phyloP scores from a whole-genome alignment of 164 flowering plant species.

The Malania oleifera region DNA sequence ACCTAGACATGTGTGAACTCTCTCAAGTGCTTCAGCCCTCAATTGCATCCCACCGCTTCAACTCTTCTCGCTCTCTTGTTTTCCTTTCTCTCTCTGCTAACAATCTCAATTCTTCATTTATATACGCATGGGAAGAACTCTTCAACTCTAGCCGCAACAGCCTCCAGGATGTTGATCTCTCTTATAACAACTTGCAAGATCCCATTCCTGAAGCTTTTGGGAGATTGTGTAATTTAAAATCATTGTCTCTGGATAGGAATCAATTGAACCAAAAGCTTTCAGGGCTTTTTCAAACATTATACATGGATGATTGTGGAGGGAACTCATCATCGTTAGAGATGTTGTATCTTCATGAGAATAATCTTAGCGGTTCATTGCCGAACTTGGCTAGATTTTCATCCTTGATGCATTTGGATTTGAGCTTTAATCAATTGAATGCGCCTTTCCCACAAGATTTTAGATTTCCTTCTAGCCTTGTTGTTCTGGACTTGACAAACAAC shows the following conservation, averaged over 20 bases:
- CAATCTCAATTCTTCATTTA: neutral
- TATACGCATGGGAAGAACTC: conserved; percentile 9
- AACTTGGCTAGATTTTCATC: conserved; percentile 12
- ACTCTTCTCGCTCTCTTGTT: conserved; percentile 1
- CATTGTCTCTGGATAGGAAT: conserved; percentile 5
- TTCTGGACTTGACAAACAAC: neutral
- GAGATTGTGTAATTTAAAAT: conserved; percentile 7
- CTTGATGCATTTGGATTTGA: conserved; percentile 6
- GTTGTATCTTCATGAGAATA: conserved; percentile 5
- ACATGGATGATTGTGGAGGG: neutral
- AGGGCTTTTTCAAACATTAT: neutral
- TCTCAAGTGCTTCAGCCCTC: neutral
- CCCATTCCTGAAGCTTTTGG: conserved; percentile 11
- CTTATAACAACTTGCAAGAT: conserved; percentile 5
- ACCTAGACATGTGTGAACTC: conserved; percentile 3
- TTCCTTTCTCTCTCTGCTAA: conserved; percentile 2
- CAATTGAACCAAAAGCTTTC: neutral
- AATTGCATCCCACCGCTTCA: neutral
- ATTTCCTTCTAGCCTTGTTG: neutral
- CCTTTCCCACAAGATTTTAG: neutral
- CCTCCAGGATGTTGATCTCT: neutral
- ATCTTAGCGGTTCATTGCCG: conserved; percentile 17
- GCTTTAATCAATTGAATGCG: conserved; percentile 8
- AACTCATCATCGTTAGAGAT: neutral
- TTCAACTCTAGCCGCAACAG: conserved; percentile 1